Evolutionary conservation across 2,329 filamentous ascomycete genomes (phyloP).

Genomic region (Diaporthe australafricana): DNA sequence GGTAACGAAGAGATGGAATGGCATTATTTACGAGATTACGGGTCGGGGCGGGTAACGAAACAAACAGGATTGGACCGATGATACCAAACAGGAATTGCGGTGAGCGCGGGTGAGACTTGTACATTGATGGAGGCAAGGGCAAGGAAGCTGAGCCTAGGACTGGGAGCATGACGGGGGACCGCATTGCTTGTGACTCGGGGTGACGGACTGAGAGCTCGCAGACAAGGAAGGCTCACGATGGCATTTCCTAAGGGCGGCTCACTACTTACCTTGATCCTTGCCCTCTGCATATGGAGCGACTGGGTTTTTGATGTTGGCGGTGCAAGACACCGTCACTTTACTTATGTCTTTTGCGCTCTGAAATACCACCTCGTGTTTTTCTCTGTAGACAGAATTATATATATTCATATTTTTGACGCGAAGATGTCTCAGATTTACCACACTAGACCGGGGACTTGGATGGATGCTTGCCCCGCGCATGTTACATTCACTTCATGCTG

Average conservation of each 20-base stretch:
- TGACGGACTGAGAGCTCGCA: background rate
- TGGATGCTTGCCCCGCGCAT: background rate
- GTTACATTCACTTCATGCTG: background rate
- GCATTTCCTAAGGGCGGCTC: conserved; percentile 8
- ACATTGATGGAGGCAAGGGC: conserved; percentile 11
- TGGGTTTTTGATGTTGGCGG: conserved; percentile 5
- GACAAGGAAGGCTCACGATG: conserved; percentile 15
- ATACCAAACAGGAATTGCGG: conserved; percentile 17
- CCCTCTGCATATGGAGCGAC: conserved; percentile 25
- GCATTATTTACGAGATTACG: background rate
- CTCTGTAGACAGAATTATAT: conserved; percentile 17
- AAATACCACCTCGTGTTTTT: conserved; percentile 14
- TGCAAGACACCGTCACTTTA: conserved; percentile 1
- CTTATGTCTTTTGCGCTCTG: background rate
- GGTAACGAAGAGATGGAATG: background rate
- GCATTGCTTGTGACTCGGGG: background rate
- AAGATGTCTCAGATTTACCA: conserved; percentile 1
- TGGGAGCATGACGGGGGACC: conserved; percentile 5
- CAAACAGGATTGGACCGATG: conserved; percentile 13
- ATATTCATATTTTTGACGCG: background rate
- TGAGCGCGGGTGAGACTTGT: background rate
- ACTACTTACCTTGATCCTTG: conserved; percentile 11
- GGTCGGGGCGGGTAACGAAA: conserved; percentile 27
- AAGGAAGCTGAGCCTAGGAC: background rate
- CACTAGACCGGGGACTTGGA: background rate